Evolutionary conservation across 257 asterid genomes (phyloP).

Genomic region (Jacaranda copaia): DNA sequence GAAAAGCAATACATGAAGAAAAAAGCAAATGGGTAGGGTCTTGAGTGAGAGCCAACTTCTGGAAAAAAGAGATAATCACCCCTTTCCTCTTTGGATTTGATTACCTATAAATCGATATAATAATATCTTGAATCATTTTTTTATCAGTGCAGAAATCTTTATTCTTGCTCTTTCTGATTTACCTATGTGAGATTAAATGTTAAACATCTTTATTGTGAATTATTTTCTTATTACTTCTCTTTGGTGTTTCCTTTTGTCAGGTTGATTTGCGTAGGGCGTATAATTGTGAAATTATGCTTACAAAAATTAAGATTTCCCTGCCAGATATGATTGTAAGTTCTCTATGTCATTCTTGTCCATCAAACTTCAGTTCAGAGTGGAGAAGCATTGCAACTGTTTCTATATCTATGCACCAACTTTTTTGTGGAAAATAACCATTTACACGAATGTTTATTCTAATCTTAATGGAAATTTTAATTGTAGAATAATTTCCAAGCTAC

Average conservation of each 20-base stretch:
- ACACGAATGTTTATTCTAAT: constrained; percentile 8
- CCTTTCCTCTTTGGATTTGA: not conserved
- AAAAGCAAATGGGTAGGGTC: not conserved
- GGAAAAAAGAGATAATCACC: constrained; percentile 11
- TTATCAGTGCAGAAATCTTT: constrained; percentile 16
- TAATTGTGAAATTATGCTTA: constrained; percentile 98
- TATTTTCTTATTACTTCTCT: constrained; percentile 32
- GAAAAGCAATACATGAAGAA: constrained; percentile 1
- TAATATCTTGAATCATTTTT: not conserved
- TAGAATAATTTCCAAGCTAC: not conserved
- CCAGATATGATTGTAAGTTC: constrained; percentile 94
- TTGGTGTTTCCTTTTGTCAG: constrained; percentile 52
- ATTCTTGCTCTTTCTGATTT: constrained; percentile 6
- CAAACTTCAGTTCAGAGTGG: constrained; percentile 19
- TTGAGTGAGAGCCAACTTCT: constrained; percentile 14
- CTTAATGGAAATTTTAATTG: not conserved
- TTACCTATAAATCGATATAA: constrained; percentile 21
- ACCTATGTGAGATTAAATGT: constrained; percentile 24
- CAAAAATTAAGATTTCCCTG: constrained; percentile 91
- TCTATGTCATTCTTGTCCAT: constrained; percentile 23
- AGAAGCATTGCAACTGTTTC: constrained; percentile 8
- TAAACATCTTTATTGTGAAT: constrained; percentile 16
- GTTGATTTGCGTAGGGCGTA: constrained; percentile 95
- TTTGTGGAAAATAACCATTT: constrained; percentile 9
- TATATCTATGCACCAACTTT: constrained; percentile 19